Evolutionary conservation across 495 filamentous ascomycete species (phyloP), one percentile per base, ranked within the genome.

Genomic region (Daldinia caldariorum): DNA sequence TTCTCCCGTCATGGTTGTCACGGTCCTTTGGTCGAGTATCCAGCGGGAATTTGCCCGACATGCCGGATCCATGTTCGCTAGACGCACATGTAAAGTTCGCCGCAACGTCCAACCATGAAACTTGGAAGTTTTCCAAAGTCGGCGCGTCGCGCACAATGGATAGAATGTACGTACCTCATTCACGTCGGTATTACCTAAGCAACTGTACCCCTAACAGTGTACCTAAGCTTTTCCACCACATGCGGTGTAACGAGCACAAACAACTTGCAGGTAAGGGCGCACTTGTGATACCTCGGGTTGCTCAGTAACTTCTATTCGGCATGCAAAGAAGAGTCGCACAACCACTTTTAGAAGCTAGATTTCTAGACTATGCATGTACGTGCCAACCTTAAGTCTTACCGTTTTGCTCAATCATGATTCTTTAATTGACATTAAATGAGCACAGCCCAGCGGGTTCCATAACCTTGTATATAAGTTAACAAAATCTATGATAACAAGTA

Each of bases 181-280:
- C 20, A 45, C 9, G 41, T 20, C 41, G 41, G 16, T n/a, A 47
- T 47, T 47, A 20, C 18, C 16, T 26, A 20, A 10, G 43, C 43
- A 22, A 22, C 10, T 13, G 2, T 47, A 12, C 26, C 26, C 26
- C 26, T 26, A 26, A 26, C 18, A 9, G 43, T 18, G 18, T 12
- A n/a, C n/a, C n/a, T n/a, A 47, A 18, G 43, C 4, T 47, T 18
- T 18, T 35, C 43, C 43, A 47, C 16, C 43, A 47, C 22, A 57
- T 59, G 50, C 32, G 2, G 64, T 72, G 69, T 72, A 72, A 67
- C 64, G 3, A 57, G 50, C 32, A 60, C 64, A 72, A 65, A 72
- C 64, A 20, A n/a, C n/a, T n/a, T 67, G 43, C 61, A 53, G 57
- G 57, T 3, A 50, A 35, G 7, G 31, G 35, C 47, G 34, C 49